Base-by-base conservation (phyloP, 192 early-diverging fungal genomes). In the Obelidium mucronatum region DNA sequence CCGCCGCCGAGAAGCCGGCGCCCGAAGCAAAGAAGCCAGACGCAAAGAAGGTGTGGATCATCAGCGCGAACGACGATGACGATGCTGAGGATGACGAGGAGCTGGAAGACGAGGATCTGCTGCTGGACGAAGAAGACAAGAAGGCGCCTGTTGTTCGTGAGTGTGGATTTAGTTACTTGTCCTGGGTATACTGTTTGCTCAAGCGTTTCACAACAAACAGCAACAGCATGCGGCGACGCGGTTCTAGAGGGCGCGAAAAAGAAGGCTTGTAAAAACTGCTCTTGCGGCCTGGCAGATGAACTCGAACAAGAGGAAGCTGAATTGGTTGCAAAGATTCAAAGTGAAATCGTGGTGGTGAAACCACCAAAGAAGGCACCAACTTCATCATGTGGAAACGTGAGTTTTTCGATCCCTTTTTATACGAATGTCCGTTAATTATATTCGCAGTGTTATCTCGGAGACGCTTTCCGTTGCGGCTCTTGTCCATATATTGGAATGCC, bases 401-500 rank as follows among this genome's bases (percentile, higher is more conserved):
- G 81, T 77, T 1, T 58, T 55, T 0, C 60, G 64, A 33, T 30
- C 42, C 67, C 15, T n/a, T n/a, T n/a, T n/a, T n/a, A n/a, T n/a
- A n/a, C n/a, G 22, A 15, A 19, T 60, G 1, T 26, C 1, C 30
- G 58, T 19, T 15, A 60, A 37, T 51, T 51, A 51, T 15, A 22
- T 44, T 33, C 54, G 2, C 70, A 88, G 84, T 99, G 97, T 81
- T 92, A 92, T 63, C 84, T 99, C 8, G 97, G 97, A 35, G 97
- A 99, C 85, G 97, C 97, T 0, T 99, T 99, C 90, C 89, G 97
- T 36, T 99, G 97, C 84, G 86, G 91, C 35, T 92, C 91, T 33
- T 99, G 97, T 83, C 97, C 97, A 40, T 99, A 97, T 74, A 80
- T 96, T 37, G 97, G 97, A 33, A 96, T 97, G 94, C 97, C 97